Conservation (phyloP, 768 basidiomycete species). For the Chalciporus sphaerocephalus region DNA sequence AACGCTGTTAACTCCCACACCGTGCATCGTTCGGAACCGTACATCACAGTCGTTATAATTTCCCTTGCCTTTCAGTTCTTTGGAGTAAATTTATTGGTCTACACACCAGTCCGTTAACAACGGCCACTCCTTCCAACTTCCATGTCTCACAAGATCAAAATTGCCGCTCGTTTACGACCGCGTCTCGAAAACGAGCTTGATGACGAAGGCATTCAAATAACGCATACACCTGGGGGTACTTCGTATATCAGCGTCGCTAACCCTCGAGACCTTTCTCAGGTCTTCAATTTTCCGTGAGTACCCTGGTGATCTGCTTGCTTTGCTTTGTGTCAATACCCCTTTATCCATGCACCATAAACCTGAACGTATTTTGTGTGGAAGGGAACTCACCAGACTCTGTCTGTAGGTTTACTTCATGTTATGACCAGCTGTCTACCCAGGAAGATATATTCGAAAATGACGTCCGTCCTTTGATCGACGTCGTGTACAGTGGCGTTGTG, state of each 20-base stretch:
- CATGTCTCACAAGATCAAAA: slow-evolving; percentile 55
- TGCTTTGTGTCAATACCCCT: not conserved
- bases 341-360: not conserved
- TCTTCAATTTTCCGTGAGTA: slow-evolving; percentile 78
- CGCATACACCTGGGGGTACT: slow-evolving; percentile 38
- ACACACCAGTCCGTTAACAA: not conserved
- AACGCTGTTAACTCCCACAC: not conserved
- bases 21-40: not conserved
- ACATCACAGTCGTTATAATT: not conserved
- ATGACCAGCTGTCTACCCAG: slow-evolving; percentile 65
- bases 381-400: slow-evolving; percentile 3
- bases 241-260: slow-evolving; percentile 64
- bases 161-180: slow-evolving; percentile 69
- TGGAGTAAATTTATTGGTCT: not conserved
- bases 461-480: slow-evolving; percentile 72
- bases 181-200: slow-evolving; percentile 56
- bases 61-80: not conserved
- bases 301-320: not conserved
- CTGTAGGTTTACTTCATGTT: slow-evolving; percentile 67
- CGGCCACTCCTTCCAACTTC: not conserved
- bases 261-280: slow-evolving; percentile 60
- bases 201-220: slow-evolving; percentile 56
- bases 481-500: slow-evolving; percentile 74
- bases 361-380: not conserved
- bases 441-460: slow-evolving; percentile 74